Evolutionary conservation across 345 rosid genomes (phyloP).

Genomic region (Raphanus raphanistrum): DNA sequence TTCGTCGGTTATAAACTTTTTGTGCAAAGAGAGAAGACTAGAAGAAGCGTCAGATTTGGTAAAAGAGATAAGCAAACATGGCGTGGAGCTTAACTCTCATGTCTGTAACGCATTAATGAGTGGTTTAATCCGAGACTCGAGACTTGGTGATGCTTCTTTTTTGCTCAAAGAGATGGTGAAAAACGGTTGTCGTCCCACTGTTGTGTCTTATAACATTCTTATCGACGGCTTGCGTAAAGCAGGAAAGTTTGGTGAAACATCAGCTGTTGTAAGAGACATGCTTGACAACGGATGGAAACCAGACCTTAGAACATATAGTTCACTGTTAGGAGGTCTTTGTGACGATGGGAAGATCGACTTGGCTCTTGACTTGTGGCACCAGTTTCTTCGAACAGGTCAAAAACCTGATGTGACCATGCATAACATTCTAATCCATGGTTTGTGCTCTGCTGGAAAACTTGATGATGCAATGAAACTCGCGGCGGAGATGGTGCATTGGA

Average conservation of each 20-base stretch:
- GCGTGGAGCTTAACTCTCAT: conserved; percentile 53
- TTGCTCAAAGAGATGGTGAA: conserved; percentile 58
- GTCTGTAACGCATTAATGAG: conserved; percentile 64
- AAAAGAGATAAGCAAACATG: conserved; percentile 47
- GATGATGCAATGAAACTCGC: conserved; percentile 62
- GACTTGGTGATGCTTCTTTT: conserved; percentile 58
- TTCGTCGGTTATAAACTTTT: conserved; percentile 70
- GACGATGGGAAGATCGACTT: conserved; percentile 59
- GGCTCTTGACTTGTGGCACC: conserved; percentile 71
- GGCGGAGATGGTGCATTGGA: conserved; percentile 55
- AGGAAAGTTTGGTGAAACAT: conserved; percentile 65
- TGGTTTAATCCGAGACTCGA: conserved; percentile 64
- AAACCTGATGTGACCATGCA: conserved; percentile 71
- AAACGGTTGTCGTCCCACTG: conserved; percentile 50
- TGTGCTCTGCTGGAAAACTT: conserved; percentile 72
- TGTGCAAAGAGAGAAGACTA: conserved; percentile 71
- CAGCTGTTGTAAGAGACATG: conserved; percentile 70
- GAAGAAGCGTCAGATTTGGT: conserved; percentile 63
- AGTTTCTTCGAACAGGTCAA: conserved; percentile 53
- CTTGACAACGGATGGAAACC: conserved; percentile 67
- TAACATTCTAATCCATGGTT: conserved; percentile 78
- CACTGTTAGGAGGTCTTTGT: conserved; percentile 74
- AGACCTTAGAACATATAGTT: conserved; percentile 75
- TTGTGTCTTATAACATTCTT: conserved; percentile 70
- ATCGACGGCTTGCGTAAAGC: conserved; percentile 78